Evolutionary conservation across 345 rosid species (phyloP), one percentile per base, ranked within the genome.

Genomic region (Anacardium occidentale): DNA sequence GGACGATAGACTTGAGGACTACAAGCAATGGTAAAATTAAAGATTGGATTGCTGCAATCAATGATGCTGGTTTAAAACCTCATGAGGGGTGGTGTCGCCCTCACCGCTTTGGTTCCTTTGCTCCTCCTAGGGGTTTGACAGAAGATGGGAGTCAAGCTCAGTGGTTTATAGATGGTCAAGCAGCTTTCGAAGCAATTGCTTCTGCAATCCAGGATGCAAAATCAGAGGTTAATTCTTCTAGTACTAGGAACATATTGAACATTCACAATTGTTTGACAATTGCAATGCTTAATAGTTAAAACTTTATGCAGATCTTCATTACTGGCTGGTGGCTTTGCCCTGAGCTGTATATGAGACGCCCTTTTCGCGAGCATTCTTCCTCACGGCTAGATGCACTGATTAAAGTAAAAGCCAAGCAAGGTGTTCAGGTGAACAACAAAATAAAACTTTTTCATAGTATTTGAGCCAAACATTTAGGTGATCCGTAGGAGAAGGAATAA

Each of bases 241-340:
- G 0, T 64, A 62, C 68, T 17, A 14, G 34, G 8, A 52, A 48
- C 56, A 47, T 50, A 58, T 72, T 62, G 51, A 22, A 62, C 47
- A 14, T 26, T 29, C 58, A 17, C 21, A 14, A 52, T 12, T 11
- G n/a, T 29, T 21, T 48, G 24, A 58, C 51, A 25, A 54, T n/a
- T 67, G 6, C 58, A 21, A 37, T 37, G 56, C 64, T 75, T 40
- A 40, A 22, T n/a, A 61, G 68, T 68, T 17, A 22, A 56, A 75
- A 51, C 2, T 66, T 47, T 45, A n/a, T 77, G 83, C 84, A 90
- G 98, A 88, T 92, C 81, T 89, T 87, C 70, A 85, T 94, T 51
- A 92, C 97, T 55, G 98, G 98, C 77, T 94, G 98, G 98, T 94
- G 98, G 98, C 88, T 94, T 75, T 94, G 97, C 77, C 97, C 98